Conservation (phyloP, 2,329 filamentous ascomycete species). For the Cladosporium sp. region DNA sequence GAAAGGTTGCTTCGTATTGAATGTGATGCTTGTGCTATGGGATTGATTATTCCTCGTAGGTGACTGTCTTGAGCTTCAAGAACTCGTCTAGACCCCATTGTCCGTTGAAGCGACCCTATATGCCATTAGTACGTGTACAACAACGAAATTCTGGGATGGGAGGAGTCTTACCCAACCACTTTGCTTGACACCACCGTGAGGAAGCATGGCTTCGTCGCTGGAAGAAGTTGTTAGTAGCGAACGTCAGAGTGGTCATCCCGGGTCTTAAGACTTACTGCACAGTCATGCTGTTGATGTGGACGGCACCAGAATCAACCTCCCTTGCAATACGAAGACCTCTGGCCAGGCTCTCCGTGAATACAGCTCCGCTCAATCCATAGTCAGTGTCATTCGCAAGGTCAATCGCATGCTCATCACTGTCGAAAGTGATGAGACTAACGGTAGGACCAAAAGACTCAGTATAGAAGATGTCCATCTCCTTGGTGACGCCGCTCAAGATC, state of each 20-base stretch:
- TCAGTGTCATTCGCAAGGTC: conserved; percentile 75
- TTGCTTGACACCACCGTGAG: conserved; percentile 48
- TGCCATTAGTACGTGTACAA: not conserved
- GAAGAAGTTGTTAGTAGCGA: not conserved
- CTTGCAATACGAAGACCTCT: conserved; percentile 41
- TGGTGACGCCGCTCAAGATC: conserved; percentile 62
- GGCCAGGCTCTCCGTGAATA: conserved; percentile 67
- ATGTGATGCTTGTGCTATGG: not conserved
- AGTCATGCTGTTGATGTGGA: conserved; percentile 51
- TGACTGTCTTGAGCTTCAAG: conserved; percentile 35
- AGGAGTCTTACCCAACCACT: conserved; percentile 37
- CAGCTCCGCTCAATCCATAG: conserved; percentile 66
- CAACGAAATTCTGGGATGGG: too few species aligned
- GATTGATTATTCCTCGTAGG: conserved; percentile 21
- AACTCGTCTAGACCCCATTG: conserved; percentile 46
- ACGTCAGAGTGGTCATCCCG: not conserved
- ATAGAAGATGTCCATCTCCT: conserved; percentile 70
- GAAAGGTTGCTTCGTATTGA: not conserved
- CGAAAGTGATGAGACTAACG: conserved; percentile 62
- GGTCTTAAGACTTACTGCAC: conserved; percentile 33
- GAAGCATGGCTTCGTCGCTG: conserved; percentile 42
- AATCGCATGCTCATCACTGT: conserved; percentile 68
- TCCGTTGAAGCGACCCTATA: conserved; percentile 41
- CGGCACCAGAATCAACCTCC: conserved; percentile 56
- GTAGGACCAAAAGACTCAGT: conserved; percentile 75